These are phyloP conservation scores for Penicillium chermesinum DNA, from an alignment of 495 filamentous ascomycete genomes.

Conservation along the genomic window DNA sequence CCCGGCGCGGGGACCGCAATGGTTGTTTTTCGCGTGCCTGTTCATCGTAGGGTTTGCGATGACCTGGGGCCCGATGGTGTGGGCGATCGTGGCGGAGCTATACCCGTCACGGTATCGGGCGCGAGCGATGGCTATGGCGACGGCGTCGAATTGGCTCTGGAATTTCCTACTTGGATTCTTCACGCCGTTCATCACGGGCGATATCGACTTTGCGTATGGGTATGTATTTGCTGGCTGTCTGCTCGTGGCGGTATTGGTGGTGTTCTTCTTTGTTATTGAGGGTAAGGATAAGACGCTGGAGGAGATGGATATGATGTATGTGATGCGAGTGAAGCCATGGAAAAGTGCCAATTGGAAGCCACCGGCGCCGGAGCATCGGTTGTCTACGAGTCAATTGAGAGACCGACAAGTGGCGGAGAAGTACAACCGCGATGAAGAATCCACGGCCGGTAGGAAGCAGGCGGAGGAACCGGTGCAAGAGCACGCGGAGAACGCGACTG, in stretches of 20 bases:
- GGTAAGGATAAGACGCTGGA: constrained; percentile 59
- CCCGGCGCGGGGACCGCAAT: constrained; percentile 62
- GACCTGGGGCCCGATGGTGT: constrained; percentile 81
- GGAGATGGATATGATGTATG: constrained; percentile 81
- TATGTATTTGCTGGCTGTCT: constrained; percentile 73
- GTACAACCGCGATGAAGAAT: constrained; percentile 16
- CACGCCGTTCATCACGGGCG: constrained; percentile 65
- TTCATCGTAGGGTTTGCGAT: constrained; percentile 54
- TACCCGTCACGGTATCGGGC: constrained; percentile 72
- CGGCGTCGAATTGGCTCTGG: constrained; percentile 80
- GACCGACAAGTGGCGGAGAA: constrained; percentile 22
- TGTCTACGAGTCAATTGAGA: constrained; percentile 29
- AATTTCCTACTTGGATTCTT: constrained; percentile 81
- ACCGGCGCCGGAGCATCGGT: constrained; percentile 26
- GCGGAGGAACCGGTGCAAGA: constrained; percentile 13
- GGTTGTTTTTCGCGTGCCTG: constrained; percentile 66
- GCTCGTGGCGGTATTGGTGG: constrained; percentile 57
- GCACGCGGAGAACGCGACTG: constrained; percentile 23
- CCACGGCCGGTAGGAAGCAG: constrained; percentile 8
- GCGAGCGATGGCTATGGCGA: constrained; percentile 69
- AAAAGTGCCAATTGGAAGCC: constrained; percentile 41
- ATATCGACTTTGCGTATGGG: constrained; percentile 68
- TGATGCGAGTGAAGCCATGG: constrained; percentile 58
- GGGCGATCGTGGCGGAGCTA: constrained; percentile 76
- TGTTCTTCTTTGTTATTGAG: constrained; percentile 71